Evolutionary conservation across 73 alveolate genomes (phyloP).

Genomic region (Tetrahymena elliotti): DNA sequence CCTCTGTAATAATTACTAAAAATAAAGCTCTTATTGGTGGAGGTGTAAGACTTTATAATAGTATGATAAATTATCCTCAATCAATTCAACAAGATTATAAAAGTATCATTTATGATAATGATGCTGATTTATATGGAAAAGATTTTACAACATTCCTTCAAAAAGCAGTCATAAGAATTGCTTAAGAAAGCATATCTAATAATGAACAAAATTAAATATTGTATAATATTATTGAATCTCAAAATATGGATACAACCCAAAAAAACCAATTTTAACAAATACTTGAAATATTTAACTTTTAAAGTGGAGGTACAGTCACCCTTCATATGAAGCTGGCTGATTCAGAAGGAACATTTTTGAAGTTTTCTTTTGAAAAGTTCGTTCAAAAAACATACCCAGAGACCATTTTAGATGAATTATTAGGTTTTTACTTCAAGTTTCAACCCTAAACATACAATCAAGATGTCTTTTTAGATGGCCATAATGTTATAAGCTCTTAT

Average conservation of each 20-base stretch:
- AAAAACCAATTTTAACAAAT: not conserved
- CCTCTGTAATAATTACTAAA: not conserved
- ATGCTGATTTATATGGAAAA: not conserved
- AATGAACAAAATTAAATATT: not conserved
- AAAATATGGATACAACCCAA: not conserved
- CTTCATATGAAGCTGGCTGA: not conserved
- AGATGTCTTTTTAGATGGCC: not conserved
- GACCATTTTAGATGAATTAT: not conserved
- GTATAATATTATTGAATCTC: not conserved
- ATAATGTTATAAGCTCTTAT: not conserved
- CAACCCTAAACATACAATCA: not conserved
- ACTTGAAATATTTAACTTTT: not conserved
- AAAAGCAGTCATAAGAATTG: not conserved
- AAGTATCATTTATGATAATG: not conserved
- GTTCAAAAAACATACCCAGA: not conserved
- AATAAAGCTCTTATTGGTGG: not conserved
- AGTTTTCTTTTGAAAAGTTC: not conserved
- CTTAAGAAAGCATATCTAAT: not conserved
- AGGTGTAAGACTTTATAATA: not conserved
- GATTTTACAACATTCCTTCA: not conserved
- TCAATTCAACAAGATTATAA: not conserved
- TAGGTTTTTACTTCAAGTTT: not conserved
- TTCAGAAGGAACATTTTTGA: not conserved
- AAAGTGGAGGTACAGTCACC: not conserved
- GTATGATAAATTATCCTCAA: not conserved